phyloP scores from a whole-genome alignment of 495 filamentous ascomycete species.

The Terfezia claveryi region DNA sequence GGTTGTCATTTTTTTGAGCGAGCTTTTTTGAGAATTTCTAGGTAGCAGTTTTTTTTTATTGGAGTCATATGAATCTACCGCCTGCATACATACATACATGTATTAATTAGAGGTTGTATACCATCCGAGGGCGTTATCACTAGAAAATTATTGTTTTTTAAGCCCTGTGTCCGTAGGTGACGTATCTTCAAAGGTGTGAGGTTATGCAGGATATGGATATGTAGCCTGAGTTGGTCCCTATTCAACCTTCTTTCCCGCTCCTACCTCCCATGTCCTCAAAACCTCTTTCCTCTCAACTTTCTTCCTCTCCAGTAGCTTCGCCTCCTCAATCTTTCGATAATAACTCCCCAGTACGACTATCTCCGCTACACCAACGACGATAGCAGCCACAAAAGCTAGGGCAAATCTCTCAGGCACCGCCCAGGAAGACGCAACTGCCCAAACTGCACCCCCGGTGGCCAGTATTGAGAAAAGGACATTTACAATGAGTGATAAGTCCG shows the following conservation, averaged over 20 bases:
- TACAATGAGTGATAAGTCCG: constrained; percentile 49
- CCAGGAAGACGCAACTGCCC: constrained; percentile 50
- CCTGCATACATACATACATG: no score
- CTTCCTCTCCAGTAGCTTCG: constrained; percentile 40
- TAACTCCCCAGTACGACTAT: constrained; percentile 76
- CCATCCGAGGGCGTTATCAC: no score
- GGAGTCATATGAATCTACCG: no score
- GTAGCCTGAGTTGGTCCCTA: no score
- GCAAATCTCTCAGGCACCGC: constrained; percentile 44
- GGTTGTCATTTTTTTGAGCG: no score
- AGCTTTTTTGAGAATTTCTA: no score
- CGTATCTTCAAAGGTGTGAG: no score
- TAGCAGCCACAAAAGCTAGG: constrained; percentile 43
- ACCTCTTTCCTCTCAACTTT: constrained; percentile 46
- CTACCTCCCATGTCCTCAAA: constrained; percentile 48
- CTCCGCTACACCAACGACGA: constrained; percentile 63
- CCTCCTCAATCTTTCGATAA: constrained; percentile 50
- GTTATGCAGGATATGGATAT: no score
- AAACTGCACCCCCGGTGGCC: constrained; percentile 46
- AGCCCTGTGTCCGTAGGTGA: no score
- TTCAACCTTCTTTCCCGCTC: neutral
- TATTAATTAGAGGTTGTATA: no score
- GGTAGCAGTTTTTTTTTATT: no score
- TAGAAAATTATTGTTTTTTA: no score
- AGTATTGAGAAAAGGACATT: constrained; percentile 55